Percentiles rank a stretch among this genome's conserved stretches.
Evolutionary conservation across 345 rosid species (phyloP).

Genomic region (Eucalyptus decipiens): DNA sequence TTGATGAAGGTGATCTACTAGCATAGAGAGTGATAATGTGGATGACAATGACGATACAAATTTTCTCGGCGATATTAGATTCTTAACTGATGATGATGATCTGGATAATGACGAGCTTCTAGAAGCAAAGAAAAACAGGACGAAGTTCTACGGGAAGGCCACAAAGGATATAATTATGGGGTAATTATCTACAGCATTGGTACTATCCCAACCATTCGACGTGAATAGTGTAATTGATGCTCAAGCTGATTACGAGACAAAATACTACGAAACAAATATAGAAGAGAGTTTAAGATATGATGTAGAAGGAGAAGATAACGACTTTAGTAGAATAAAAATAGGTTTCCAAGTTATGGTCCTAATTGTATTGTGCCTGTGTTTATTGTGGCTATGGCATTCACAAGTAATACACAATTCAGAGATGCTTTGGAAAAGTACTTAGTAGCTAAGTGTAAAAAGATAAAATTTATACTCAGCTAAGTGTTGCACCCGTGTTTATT

Average conservation of each 20-base stretch:
- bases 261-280: too few species aligned
- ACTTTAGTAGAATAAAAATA: too few species aligned
- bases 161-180: too few species aligned
- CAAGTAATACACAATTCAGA: too few species aligned
- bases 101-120: not conserved
- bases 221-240: too few species aligned
- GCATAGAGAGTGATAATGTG: not conserved
- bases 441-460: too few species aligned
- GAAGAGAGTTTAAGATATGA: not conserved
- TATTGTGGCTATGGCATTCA: not conserved
- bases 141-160: fast-evolving
- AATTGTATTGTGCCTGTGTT: not conserved
- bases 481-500: not conserved
- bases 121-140: not conserved
- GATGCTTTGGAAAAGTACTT: too few species aligned
- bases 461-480: too few species aligned
- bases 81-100: not conserved
- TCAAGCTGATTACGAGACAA: not conserved
- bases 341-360: not conserved
- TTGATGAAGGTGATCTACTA: not conserved
- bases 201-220: not conserved
- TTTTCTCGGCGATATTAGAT: too few species aligned
- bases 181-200: too few species aligned
- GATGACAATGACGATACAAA: not conserved
- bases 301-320: not conserved